Conservation (phyloP, 257 asterid genomes). For the Datura wrightii region DNA sequence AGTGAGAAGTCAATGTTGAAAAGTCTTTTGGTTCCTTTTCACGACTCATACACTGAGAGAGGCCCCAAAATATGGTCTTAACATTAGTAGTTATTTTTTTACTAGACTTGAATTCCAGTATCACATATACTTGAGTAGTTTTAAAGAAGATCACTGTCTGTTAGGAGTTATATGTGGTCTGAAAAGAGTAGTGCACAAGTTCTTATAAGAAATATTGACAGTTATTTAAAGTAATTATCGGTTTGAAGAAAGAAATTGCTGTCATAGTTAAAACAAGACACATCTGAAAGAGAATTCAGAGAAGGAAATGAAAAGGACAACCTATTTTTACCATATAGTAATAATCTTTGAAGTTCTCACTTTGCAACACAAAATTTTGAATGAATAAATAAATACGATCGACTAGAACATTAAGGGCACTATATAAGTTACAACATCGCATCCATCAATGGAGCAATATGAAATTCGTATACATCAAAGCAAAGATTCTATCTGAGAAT, state of each 20-base stretch:
- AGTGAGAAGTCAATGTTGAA: background rate
- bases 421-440: slow-evolving; percentile 27
- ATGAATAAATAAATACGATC: slow-evolving; percentile 14
- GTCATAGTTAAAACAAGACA: background rate
- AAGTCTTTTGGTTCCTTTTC: background rate
- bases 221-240: no score
- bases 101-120: no score
- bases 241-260: background rate
- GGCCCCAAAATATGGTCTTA: no score
- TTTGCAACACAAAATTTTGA: slow-evolving; percentile 21
- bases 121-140: no score
- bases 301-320: background rate
- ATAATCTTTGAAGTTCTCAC: background rate
- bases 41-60: background rate
- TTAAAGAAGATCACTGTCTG: no score
- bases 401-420: slow-evolving; percentile 3
- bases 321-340: background rate
- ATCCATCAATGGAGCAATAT: slow-evolving; percentile 14
- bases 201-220: no score
- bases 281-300: background rate
- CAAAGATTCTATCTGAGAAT: slow-evolving; percentile 7
- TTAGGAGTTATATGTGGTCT: no score
- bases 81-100: no score
- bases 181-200: no score
- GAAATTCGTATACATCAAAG: slow-evolving; percentile 19